These are phyloP conservation scores for Thalia dealbata DNA, from an alignment of 176 grass and related monocot genomes.

Conservation along the genomic window DNA sequence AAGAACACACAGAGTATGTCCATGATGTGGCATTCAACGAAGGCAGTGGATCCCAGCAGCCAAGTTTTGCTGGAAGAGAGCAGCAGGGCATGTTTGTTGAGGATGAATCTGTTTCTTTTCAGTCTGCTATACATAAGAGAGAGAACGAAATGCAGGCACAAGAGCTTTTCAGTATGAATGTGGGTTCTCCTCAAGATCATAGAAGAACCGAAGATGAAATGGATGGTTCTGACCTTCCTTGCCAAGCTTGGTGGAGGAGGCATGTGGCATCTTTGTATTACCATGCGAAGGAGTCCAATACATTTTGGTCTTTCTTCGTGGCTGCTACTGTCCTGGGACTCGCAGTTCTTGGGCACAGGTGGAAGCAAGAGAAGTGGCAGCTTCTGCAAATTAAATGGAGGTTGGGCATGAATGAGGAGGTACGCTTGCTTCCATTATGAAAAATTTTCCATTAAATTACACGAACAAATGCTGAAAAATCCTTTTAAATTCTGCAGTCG, in stretches of 20 bases:
- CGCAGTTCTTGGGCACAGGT: conserved; percentile 46
- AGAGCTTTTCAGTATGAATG: conserved; percentile 8
- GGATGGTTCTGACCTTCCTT: conserved; percentile 24
- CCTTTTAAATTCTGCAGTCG: neutral
- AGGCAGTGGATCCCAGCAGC: conserved; percentile 1
- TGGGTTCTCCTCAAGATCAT: conserved; percentile 1
- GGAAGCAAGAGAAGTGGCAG: conserved; percentile 42
- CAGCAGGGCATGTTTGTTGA: conserved; percentile 8
- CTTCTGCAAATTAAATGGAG: conserved; percentile 31
- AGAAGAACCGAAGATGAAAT: conserved; percentile 15
- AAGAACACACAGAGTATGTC: conserved; percentile 26
- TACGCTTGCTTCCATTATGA: conserved; percentile 18
- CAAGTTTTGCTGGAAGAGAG: conserved; percentile 13
- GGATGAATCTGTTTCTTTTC: conserved; percentile 9
- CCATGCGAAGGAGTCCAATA: conserved; percentile 50
- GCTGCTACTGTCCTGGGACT: conserved; percentile 58
- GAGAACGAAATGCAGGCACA: conserved; percentile 3
- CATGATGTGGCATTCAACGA: conserved; percentile 25
- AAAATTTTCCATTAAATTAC: too few species aligned
- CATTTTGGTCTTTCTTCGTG: conserved; percentile 52
- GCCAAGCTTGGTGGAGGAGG: conserved; percentile 41
- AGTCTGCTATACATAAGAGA: conserved; percentile 22
- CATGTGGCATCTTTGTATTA: conserved; percentile 43
- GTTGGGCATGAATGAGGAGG: conserved; percentile 42
- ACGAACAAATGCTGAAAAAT: neutral